These are phyloP conservation scores for Priceomyces castillae DNA, from an alignment of 805 yeast genomes.

Conservation along the genomic window DNA sequence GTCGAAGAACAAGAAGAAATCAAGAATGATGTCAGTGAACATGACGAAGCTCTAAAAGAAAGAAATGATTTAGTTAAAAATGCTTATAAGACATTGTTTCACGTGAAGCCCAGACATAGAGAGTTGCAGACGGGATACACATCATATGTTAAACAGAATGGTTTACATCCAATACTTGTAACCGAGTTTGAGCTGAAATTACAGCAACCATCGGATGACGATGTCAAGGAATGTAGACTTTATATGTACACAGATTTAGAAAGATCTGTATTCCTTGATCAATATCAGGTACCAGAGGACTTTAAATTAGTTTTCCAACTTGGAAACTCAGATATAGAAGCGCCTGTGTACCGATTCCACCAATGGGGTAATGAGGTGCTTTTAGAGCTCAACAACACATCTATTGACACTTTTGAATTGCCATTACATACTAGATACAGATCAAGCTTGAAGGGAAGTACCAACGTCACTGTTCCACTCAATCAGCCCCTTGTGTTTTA, in stretches of 20 bases:
- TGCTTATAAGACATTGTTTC: constrained; percentile 38
- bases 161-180: constrained; percentile 36
- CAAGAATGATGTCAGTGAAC: too few relatives aligned
- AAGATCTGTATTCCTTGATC: constrained; percentile 35
- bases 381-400: constrained; percentile 20
- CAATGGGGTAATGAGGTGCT: constrained; percentile 43
- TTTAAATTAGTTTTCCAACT: constrained; percentile 22
- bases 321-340: constrained; percentile 37
- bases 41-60: constrained; percentile 7
- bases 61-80: too few relatives aligned
- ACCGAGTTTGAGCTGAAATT: constrained; percentile 10
- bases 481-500: constrained; percentile 31
- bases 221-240: constrained; percentile 28
- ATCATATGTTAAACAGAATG: constrained; percentile 20
- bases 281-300: constrained; percentile 31
- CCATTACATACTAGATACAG: constrained; percentile 42
- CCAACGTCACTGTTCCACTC: constrained; percentile 12
- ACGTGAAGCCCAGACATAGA: constrained; percentile 40
- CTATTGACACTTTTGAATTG: constrained; percentile 16
- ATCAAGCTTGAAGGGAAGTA: constrained; percentile 19
- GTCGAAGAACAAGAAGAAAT: too few relatives aligned
- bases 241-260: constrained; percentile 32
- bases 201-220: constrained; percentile 19
- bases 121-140: background rate
- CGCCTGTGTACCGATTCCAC: constrained; percentile 35